Evolutionary conservation across 148 eudicot genomes (phyloP).

Genomic region (Agrostemma githago): DNA sequence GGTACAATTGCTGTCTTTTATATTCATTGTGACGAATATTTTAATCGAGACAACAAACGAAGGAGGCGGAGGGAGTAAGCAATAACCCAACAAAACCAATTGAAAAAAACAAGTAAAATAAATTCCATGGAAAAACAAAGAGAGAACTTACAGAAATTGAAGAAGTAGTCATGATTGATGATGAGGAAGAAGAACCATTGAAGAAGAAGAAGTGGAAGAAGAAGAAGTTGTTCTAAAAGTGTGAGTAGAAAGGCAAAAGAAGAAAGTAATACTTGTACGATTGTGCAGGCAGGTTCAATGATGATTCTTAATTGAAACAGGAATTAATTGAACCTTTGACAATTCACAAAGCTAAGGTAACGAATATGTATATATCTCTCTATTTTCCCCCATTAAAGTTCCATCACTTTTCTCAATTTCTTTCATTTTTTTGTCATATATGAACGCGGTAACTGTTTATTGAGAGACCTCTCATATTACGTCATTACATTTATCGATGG

Average conservation of each 20-base stretch:
- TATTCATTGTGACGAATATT: too few relatives aligned
- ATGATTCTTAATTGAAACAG: neutral
- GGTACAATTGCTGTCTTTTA: too few relatives aligned
- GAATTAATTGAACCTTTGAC: neutral
- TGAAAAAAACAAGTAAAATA: too few relatives aligned
- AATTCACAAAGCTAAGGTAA: slow-evolving; percentile 14
- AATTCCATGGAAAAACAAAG: neutral
- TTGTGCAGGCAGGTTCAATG: neutral
- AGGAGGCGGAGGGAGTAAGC: too few relatives aligned
- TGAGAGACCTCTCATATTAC: too few relatives aligned
- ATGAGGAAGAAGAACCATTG: slow-evolving; percentile 10
- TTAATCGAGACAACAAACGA: too few relatives aligned
- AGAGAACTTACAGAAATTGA: slow-evolving; percentile 24
- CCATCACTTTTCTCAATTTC: too few relatives aligned
- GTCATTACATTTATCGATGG: too few relatives aligned
- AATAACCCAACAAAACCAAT: neutral
- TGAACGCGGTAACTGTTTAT: too few relatives aligned
- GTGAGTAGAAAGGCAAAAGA: slow-evolving; percentile 7
- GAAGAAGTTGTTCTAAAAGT: slow-evolving; percentile 20
- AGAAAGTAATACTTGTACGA: neutral
- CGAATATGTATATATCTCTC: slow-evolving; percentile 8
- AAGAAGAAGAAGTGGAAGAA: neutral
- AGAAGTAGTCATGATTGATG: slow-evolving; percentile 18
- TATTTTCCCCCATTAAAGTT: too few relatives aligned
- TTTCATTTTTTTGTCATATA: too few relatives aligned